A percentile compares a stretch with the other conserved stretches of the same genome.
Conservation (phyloP, 208 protist species). For the Leishmania mexicana region DNA sequence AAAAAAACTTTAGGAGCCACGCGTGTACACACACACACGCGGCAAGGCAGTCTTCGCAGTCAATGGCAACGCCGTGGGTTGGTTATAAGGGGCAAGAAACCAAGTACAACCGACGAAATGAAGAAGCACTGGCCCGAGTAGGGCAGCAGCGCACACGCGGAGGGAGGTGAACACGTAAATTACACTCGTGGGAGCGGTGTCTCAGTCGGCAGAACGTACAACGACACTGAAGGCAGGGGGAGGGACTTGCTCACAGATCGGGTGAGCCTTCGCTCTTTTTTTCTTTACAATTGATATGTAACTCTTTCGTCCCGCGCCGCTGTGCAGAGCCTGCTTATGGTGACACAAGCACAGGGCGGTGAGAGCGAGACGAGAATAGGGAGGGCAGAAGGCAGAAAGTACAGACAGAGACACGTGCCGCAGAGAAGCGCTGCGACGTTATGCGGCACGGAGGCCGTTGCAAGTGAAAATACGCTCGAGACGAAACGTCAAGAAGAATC, state of each 20-base stretch:
- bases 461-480: not conserved
- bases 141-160: not conserved
- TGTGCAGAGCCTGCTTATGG: not conserved
- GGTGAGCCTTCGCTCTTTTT: not conserved
- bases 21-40: not conserved
- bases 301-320: not conserved
- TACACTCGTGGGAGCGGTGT: not conserved
- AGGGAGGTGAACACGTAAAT: not conserved
- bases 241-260: not conserved
- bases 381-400: not conserved
- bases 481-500: not conserved
- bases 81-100: not conserved
- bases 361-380: not conserved
- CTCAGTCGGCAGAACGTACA: not conserved
- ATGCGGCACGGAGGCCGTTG: not conserved
- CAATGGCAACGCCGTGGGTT: not conserved
- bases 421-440: not conserved
- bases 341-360: not conserved
- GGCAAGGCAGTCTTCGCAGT: not conserved
- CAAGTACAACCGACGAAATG: not conserved
- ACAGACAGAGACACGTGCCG: not conserved
- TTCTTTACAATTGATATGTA: not conserved
- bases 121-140: not conserved
- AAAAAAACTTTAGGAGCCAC: not conserved
- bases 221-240: not conserved